Percentiles rank a stretch among this genome's conserved stretches.
phyloP scores from a whole-genome alignment of 2,329 filamentous ascomycete genomes.

The Hypoxylon sp. region DNA sequence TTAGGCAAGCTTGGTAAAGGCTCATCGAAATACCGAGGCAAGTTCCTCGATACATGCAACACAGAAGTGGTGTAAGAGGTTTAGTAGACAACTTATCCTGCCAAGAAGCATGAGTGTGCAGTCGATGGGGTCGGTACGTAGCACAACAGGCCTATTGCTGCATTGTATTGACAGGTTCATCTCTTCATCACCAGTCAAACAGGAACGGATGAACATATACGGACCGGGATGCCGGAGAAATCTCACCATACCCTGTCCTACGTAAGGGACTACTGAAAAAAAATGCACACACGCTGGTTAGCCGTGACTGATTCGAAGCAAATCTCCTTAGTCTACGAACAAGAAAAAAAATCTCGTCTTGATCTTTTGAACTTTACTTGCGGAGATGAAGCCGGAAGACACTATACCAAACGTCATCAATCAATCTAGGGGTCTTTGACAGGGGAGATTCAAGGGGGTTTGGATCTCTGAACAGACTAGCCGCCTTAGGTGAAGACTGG shows the following conservation, averaged over 20 bases:
- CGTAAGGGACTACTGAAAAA: conserved; percentile 15
- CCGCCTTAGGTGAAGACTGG: conserved; percentile 19
- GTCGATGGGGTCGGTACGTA: conserved; percentile 30
- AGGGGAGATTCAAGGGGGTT: conserved; percentile 18
- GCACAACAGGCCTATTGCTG: conserved; percentile 31
- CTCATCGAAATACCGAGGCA: conserved; percentile 36
- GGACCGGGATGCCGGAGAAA: conserved; percentile 42
- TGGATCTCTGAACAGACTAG: conserved; percentile 23
- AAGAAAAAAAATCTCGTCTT: conserved; percentile 6
- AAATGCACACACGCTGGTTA: conserved; percentile 8
- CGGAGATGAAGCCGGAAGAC: conserved; percentile 22
- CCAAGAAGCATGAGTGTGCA: conserved; percentile 35
- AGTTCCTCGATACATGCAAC: conserved; percentile 27
- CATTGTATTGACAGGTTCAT: conserved; percentile 22
- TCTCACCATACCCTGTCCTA: conserved; percentile 30
- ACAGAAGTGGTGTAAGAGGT: conserved; percentile 27
- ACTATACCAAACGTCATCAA: conserved; percentile 29
- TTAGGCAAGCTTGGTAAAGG: conserved; percentile 33
- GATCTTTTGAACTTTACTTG: conserved; percentile 12
- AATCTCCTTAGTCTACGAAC: conserved; percentile 3
- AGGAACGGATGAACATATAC: conserved; percentile 27
- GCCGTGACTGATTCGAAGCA: conserved; percentile 13
- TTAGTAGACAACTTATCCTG: conserved; percentile 26
- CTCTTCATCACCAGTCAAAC: conserved; percentile 18
- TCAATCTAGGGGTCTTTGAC: conserved; percentile 22